These are phyloP conservation scores for Hippophae gyantsensis DNA, from an alignment of 306 rosid species.

Conservation along the genomic window DNA sequence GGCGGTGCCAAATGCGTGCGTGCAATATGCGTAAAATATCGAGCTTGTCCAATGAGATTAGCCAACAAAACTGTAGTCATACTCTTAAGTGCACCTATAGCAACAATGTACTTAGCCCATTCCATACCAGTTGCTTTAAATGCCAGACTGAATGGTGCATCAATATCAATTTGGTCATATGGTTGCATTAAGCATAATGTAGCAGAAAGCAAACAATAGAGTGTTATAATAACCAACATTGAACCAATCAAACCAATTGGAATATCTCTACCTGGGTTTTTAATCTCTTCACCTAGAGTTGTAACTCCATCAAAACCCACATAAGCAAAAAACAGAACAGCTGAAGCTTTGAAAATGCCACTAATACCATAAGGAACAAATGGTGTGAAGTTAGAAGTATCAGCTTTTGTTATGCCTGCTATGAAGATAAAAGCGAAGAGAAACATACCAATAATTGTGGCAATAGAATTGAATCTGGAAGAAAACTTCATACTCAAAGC, in stretches of 20 bases:
- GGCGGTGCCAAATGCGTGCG: constrained; percentile 27
- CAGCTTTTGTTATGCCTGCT: constrained; percentile 12
- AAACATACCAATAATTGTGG: constrained; percentile 15
- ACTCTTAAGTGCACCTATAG: constrained; percentile 23
- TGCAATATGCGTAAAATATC: constrained; percentile 31
- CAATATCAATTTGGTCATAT: constrained; percentile 13
- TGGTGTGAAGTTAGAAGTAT: constrained; percentile 11
- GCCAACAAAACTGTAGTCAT: constrained; percentile 23
- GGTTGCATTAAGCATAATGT: constrained; percentile 21
- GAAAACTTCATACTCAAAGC: constrained; percentile 19
- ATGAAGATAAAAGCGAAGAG: constrained; percentile 15
- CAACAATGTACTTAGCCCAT: constrained; percentile 30
- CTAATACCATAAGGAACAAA: constrained; percentile 7
- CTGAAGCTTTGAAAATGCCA: constrained; percentile 22
- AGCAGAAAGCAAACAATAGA: constrained; percentile 14
- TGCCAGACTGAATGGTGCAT: constrained; percentile 17
- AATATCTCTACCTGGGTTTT: constrained; percentile 17
- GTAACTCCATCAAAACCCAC: constrained; percentile 20
- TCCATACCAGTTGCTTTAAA: constrained; percentile 20
- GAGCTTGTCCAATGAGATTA: constrained; percentile 20
- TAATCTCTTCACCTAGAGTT: constrained; percentile 23
- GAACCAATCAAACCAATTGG: constrained; percentile 22
- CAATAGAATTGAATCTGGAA: constrained; percentile 18
- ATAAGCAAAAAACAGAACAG: constrained; percentile 20
- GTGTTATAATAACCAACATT: constrained; percentile 8